phyloP scores from a whole-genome alignment of 2,329 filamentous ascomycete species.

The Fusarium domesticum region DNA sequence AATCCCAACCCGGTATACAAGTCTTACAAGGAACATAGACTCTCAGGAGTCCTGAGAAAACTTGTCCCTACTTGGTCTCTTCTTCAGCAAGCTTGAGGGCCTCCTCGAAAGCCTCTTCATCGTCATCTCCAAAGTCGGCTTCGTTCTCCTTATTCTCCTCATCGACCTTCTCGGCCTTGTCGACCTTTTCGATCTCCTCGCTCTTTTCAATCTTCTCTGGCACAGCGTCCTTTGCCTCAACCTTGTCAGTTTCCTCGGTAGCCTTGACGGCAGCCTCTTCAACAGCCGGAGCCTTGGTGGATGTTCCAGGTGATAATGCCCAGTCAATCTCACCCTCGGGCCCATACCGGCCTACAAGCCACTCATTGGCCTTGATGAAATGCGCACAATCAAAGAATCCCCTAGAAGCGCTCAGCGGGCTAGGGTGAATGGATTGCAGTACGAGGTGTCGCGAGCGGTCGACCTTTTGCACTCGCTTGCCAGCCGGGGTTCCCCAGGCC shows the following conservation, averaged over 20 bases:
- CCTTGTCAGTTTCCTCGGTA: constrained; percentile 18
- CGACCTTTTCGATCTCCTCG: constrained; percentile 6
- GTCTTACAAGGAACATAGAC: too few relatives aligned
- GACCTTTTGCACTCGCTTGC: constrained; percentile 71
- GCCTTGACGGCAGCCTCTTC: too few relatives aligned
- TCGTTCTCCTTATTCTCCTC: constrained; percentile 30
- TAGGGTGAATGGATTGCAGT: constrained; percentile 84
- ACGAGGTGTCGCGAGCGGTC: constrained; percentile 75
- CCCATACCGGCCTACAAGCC: constrained; percentile 77
- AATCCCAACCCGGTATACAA: not conserved
- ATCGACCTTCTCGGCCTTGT: constrained; percentile 30
- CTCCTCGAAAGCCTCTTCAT: constrained; percentile 38
- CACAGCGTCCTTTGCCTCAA: constrained; percentile 13
- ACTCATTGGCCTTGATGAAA: constrained; percentile 79
- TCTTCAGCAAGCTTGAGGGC: constrained; percentile 34
- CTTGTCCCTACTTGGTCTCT: constrained; percentile 17
- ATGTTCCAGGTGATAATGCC: constrained; percentile 52
- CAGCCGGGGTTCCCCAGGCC: constrained; percentile 87
- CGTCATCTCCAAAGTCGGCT: constrained; percentile 31
- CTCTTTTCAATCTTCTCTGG: constrained; percentile 30
- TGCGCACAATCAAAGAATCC: constrained; percentile 85
- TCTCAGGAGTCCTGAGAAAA: too few relatives aligned
- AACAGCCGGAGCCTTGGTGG: constrained; percentile 32
- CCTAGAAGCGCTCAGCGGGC: constrained; percentile 77
- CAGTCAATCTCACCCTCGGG: constrained; percentile 81